A percentile compares a stretch with the other conserved stretches of the same genome.
Evolutionary conservation across 192 early-diverging fungal species (phyloP).

Genomic region (Rhizophagus prolifer): DNA sequence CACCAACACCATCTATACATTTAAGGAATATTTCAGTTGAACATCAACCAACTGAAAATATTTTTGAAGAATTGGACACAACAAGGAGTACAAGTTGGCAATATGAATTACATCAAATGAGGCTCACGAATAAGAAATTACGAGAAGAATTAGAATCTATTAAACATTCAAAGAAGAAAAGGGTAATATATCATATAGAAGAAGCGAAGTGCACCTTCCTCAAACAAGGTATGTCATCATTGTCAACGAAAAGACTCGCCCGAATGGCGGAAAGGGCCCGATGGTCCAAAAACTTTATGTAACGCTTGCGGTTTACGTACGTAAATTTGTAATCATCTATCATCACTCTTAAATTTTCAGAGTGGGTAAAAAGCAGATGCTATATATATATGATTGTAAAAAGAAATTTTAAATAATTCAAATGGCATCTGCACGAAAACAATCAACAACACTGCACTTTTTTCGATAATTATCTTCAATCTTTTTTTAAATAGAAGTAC

Average conservation of each 20-base stretch:
- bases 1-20: conserved; percentile 23
- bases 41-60: conserved; percentile 35
- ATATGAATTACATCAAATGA: conserved; percentile 64
- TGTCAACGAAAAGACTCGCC: conserved; percentile 33
- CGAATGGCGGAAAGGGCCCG: conserved; percentile 33
- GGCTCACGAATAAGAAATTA: conserved; percentile 56
- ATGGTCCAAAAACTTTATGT: conserved; percentile 30
- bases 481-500: background rate
- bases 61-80: conserved; percentile 46
- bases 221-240: conserved; percentile 26
- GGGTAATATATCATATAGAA: conserved; percentile 12
- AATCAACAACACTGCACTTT: background rate
- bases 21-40: conserved; percentile 20
- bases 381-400: background rate
- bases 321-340: conserved; percentile 11
- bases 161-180: conserved; percentile 38
- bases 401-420: background rate
- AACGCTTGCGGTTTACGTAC: conserved; percentile 33
- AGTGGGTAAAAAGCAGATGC: background rate
- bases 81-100: conserved; percentile 55
- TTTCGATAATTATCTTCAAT: too few relatives aligned
- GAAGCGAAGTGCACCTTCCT: conserved; percentile 20
- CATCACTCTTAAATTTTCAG: background rate
- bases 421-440: background rate
- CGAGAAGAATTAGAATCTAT: conserved; percentile 52